phyloP scores from a whole-genome alignment of 352 stramenopile genomes.

The Phytophthora cajani region DNA sequence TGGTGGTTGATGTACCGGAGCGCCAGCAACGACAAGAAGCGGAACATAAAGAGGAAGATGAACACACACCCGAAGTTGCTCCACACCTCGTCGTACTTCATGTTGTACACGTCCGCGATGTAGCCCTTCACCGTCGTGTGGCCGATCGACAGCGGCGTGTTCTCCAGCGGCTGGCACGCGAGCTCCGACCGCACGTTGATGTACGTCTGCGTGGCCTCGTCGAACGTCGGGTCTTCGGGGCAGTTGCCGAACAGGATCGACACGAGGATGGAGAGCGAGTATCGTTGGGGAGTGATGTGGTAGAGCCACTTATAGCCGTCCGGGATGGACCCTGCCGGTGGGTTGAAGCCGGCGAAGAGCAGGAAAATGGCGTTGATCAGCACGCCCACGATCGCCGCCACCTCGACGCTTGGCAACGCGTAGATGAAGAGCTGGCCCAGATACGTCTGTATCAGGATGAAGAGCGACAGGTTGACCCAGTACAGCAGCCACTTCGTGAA shows the following conservation, averaged over 20 bases:
- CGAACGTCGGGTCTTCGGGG: constrained; percentile 32
- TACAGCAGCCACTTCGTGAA: constrained; percentile 35
- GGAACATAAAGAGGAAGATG: constrained; percentile 43
- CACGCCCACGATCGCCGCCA: constrained; percentile 38
- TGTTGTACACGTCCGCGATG: constrained; percentile 36
- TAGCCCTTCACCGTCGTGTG: constrained; percentile 44
- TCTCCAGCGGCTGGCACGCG: constrained; percentile 42
- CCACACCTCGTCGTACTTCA: constrained; percentile 41
- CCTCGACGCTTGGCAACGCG: constrained; percentile 43
- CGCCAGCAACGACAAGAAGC: constrained; percentile 44
- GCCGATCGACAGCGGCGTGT: constrained; percentile 31
- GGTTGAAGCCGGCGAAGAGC: constrained; percentile 69
- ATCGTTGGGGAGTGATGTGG: constrained; percentile 43
- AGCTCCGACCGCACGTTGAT: constrained; percentile 33
- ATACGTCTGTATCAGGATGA: constrained; percentile 49
- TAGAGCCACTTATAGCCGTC: constrained; percentile 58
- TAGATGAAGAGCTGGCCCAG: constrained; percentile 43
- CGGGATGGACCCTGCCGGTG: constrained; percentile 46
- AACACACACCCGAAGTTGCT: constrained; percentile 39
- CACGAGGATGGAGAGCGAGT: constrained; percentile 36
- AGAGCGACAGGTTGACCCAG: constrained; percentile 45
- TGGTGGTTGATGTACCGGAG: constrained; percentile 57
- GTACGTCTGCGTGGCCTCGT: constrained; percentile 26
- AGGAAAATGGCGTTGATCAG: constrained; percentile 65
- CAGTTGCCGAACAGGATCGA: constrained; percentile 38